phyloP scores from a whole-genome alignment of 139 green algal genomes.

The Chlorella sp. region DNA sequence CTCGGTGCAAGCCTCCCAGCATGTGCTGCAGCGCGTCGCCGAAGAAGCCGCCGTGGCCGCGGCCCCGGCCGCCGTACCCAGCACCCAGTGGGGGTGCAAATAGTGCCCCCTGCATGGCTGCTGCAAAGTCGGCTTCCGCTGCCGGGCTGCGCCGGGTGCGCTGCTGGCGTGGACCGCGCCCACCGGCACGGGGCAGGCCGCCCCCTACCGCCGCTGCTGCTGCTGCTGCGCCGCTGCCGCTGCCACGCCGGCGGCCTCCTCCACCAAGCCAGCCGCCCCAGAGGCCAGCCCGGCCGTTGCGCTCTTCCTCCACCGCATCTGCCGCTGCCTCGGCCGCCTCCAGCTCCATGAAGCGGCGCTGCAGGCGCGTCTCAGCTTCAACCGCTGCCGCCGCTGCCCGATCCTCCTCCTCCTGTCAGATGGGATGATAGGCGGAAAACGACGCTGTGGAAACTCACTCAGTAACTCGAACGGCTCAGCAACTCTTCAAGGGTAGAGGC shows the following conservation, averaged over 20 bases:
- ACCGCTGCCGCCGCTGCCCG: neutral
- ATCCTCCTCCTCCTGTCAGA: slow-evolving; percentile 29
- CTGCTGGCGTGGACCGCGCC: neutral
- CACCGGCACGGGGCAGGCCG: neutral
- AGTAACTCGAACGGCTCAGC: too few species aligned
- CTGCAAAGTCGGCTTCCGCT: slow-evolving; percentile 7
- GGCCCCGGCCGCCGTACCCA: neutral
- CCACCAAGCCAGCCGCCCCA: slow-evolving; percentile 7
- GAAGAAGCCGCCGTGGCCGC: neutral
- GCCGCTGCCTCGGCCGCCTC: slow-evolving; percentile 19
- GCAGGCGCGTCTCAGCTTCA: neutral
- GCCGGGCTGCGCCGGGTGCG: neutral
- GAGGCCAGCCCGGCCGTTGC: neutral
- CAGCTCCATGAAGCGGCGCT: slow-evolving; percentile 10
- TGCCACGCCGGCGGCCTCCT: too few species aligned
- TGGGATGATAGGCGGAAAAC: neutral
- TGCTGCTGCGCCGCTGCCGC: neutral
- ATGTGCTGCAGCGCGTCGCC: slow-evolving; percentile 44
- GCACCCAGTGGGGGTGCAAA: too few species aligned
- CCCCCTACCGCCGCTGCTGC: neutral
- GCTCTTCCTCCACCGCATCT: slow-evolving; percentile 4
- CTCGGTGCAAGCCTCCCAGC: slow-evolving; percentile 37
- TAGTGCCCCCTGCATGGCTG: neutral
- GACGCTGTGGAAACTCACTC: too few species aligned
- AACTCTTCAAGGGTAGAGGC: too few species aligned